Evolutionary conservation across 176 grass and related monocot species (phyloP).

Genomic region (Oropetium thomaeum): DNA sequence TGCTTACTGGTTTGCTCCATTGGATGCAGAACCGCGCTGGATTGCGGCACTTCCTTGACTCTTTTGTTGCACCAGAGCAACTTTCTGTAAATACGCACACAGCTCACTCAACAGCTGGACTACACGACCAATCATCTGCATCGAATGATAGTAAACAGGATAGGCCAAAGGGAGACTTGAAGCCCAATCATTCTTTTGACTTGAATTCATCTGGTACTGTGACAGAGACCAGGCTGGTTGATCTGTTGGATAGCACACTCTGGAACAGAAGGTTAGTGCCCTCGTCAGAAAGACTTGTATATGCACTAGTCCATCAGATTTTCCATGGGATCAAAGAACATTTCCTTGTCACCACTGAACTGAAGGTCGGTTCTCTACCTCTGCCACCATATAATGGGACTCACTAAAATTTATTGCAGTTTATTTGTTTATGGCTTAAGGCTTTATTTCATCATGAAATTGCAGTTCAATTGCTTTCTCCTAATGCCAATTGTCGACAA

Average conservation of each 20-base stretch:
- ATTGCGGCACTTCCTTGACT: slow-evolving; percentile 79
- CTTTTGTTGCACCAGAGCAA: slow-evolving; percentile 72
- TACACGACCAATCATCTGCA: slow-evolving; percentile 42
- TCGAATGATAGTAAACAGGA: slow-evolving; percentile 50
- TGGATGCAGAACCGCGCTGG: slow-evolving; percentile 65
- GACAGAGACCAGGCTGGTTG: slow-evolving; percentile 64
- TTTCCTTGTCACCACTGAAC: slow-evolving; percentile 88
- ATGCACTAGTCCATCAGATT: slow-evolving; percentile 89
- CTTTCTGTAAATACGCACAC: slow-evolving; percentile 32
- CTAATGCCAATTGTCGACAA: slow-evolving; percentile 94
- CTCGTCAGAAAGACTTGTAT: slow-evolving; percentile 87
- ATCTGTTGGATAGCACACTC: slow-evolving; percentile 80
- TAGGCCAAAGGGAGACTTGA: slow-evolving; percentile 49
- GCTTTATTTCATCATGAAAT: not conserved
- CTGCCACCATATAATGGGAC: slow-evolving; percentile 13
- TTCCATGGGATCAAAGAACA: slow-evolving; percentile 96
- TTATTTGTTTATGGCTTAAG: not conserved
- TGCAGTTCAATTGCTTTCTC: slow-evolving; percentile 98
- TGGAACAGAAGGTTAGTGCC: slow-evolving; percentile 86
- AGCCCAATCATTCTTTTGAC: slow-evolving; percentile 48
- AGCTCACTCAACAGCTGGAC: slow-evolving; percentile 21
- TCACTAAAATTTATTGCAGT: not conserved
- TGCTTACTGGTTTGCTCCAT: slow-evolving; percentile 22
- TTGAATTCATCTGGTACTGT: slow-evolving; percentile 37
- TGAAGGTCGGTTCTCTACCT: slow-evolving; percentile 52